Evolutionary conservation across 257 asterid genomes (phyloP), one percentile per base, ranked within the genome.

Genomic region (Nicotiana sylvestris): DNA sequence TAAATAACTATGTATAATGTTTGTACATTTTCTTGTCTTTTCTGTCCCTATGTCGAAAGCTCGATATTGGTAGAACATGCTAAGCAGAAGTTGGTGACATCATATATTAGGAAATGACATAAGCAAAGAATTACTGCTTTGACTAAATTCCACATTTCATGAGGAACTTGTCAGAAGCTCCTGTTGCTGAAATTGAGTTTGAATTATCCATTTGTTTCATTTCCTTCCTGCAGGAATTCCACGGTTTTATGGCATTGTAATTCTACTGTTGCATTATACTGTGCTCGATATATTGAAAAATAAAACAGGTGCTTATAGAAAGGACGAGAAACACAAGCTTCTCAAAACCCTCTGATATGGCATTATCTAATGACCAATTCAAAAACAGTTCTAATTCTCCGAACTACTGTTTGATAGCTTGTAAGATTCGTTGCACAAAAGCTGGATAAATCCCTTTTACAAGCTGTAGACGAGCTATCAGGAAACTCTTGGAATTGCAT

Each of bases 11-110:
- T 11, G 55, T 51, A 62, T 82, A 86, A 32, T 17, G 69, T 35
- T 67, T 77, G 11, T 76, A 35, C 32, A 29, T 64, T 15, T 1
- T 12, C 37, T 57, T 56, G 55, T 18, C 62, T 25, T 35, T 79
- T 83, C 74, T 58, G 64, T 81, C 30, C 46, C 76, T 27, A 49
- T 56, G 67, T 67, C 12, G 29, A 66, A 69, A 66, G 77, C 60
- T 55, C 80, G 70, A 37, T 43, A 27, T 43, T 43, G 53, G 76
- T 39, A 53, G 37, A 80, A 70, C 72, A 39, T 66, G 13, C 62
- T 25, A 11, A 72, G 61, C 62, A 76, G 62, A 15, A 51, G 80
- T 51, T 74, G 56, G 25, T 76, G 46, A 27, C 64, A 29, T 17
- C 43, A 51, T 76, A 76, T 27, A 51, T 76, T 51, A 51, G 64